These are phyloP conservation scores for Blumeria hordei DNA, from an alignment of 2,329 filamentous ascomycete genomes.

Conservation along the genomic window DNA sequence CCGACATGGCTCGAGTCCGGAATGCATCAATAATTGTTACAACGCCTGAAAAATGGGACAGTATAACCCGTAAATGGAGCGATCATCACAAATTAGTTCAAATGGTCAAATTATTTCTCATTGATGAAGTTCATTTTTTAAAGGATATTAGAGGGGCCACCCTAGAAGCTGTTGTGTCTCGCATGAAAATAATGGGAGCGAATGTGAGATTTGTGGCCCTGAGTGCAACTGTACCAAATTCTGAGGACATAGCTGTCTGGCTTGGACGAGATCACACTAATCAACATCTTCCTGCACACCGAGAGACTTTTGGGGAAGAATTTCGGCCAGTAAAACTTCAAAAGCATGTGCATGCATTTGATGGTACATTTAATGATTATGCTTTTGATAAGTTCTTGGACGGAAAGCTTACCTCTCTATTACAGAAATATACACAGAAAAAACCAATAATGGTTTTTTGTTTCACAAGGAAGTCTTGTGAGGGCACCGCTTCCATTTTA, in stretches of 20 bases:
- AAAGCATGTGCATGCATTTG: constrained; percentile 54
- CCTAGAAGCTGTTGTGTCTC: constrained; percentile 60
- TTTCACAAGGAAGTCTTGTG: constrained; percentile 47
- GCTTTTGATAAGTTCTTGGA: constrained; percentile 49
- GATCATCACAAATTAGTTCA: constrained; percentile 54
- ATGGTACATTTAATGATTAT: constrained; percentile 41
- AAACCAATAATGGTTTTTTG: constrained; percentile 76
- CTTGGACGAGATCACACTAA: constrained; percentile 40
- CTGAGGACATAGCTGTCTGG: constrained; percentile 58
- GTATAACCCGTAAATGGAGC: constrained; percentile 66
- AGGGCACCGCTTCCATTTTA: constrained; percentile 40
- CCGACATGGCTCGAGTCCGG: constrained; percentile 42
- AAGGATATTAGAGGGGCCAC: constrained; percentile 60
- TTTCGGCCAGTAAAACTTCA: constrained; percentile 56
- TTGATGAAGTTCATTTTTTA: constrained; percentile 72
- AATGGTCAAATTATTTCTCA: constrained; percentile 55
- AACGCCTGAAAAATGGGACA: constrained; percentile 82
- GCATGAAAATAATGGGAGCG: constrained; percentile 61
- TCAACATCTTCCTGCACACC: constrained; percentile 35
- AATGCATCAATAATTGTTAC: constrained; percentile 63
- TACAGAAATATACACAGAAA: constrained; percentile 37
- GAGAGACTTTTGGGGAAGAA: constrained; percentile 53
- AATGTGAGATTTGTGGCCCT: constrained; percentile 59
- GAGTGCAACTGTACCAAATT: constrained; percentile 67
- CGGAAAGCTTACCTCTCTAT: constrained; percentile 37